These are phyloP conservation scores for Chlorella sorokiniana DNA, from an alignment of 139 green algal genomes.

Conservation along the genomic window DNA sequence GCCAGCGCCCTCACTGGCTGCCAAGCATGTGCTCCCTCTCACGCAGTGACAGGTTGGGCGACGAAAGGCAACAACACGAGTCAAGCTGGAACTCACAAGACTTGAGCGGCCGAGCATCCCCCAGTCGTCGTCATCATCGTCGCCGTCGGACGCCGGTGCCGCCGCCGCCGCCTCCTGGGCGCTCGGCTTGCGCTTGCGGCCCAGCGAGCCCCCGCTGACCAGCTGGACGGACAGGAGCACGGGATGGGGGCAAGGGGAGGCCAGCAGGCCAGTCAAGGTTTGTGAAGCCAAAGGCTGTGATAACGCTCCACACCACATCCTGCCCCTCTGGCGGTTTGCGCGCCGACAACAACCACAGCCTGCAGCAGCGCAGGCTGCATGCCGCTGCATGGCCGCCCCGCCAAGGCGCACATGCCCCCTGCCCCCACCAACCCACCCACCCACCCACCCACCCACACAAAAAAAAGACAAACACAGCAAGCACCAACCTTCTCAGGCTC, in stretches of 20 bases:
- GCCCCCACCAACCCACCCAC: not conserved
- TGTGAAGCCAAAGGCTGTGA: no score
- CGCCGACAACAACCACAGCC: not conserved
- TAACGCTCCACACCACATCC: no score
- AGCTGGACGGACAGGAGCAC: not conserved
- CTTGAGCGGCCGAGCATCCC: slow-evolving; percentile 7
- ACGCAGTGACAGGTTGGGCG: no score
- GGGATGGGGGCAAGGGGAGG: not conserved
- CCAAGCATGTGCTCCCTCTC: no score
- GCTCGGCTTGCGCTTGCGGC: slow-evolving; percentile 25
- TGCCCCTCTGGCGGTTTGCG: no score
- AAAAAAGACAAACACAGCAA: no score
- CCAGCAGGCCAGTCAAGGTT: no score
- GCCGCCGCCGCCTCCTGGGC: not conserved
- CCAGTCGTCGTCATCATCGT: not conserved
- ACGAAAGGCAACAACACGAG: not conserved
- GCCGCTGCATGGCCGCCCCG: not conserved
- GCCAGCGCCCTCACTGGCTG: no score
- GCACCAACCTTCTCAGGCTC: not conserved
- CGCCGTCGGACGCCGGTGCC: not conserved
- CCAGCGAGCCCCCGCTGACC: not conserved
- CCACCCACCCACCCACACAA: no score
- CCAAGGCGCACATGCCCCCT: not conserved
- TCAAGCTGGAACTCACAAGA: not conserved
- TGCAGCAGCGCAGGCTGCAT: not conserved